phyloP scores from a whole-genome alignment of 2,329 filamentous ascomycete species.

The Trichoderma harzianum region DNA sequence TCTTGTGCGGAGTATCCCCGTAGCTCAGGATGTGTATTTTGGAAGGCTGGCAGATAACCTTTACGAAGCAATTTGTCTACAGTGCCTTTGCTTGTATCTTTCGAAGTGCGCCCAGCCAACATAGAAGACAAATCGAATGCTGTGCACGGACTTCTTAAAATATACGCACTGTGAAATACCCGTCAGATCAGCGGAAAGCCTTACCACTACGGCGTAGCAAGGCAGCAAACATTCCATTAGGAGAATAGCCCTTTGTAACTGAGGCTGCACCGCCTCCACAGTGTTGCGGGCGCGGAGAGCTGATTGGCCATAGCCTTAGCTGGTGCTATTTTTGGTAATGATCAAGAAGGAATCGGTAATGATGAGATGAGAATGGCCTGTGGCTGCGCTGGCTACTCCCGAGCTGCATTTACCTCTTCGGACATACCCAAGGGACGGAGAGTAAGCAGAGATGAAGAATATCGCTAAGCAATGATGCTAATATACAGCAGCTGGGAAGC shows the following conservation, averaged over 20 bases:
- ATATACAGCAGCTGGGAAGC: background rate
- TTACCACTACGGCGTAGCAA: conserved; percentile 5
- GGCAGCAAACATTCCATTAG: background rate
- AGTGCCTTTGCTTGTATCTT: background rate
- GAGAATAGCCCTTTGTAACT: background rate
- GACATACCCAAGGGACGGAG: background rate
- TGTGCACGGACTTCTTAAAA: background rate
- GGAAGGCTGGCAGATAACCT: background rate
- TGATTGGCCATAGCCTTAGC: background rate
- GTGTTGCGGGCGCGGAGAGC: background rate
- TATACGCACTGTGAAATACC: background rate
- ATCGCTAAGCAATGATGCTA: background rate
- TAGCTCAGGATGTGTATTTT: background rate
- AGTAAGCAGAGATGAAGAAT: conserved; percentile 5
- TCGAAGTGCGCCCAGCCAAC: background rate
- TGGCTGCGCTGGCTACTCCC: conserved; percentile 10
- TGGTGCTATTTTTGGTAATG: conserved; percentile 17
- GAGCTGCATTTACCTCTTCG: background rate
- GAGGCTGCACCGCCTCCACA: conserved; percentile 18
- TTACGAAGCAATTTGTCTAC: background rate
- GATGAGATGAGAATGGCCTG: conserved; percentile 14
- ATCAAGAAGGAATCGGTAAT: conserved; percentile 1
- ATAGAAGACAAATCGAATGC: background rate
- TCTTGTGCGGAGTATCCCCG: background rate
- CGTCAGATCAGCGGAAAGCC: conserved; percentile 9